These are phyloP conservation scores for Magnolia changhungtana DNA, from an alignment of 164 flowering plant species.

Conservation along the genomic window DNA sequence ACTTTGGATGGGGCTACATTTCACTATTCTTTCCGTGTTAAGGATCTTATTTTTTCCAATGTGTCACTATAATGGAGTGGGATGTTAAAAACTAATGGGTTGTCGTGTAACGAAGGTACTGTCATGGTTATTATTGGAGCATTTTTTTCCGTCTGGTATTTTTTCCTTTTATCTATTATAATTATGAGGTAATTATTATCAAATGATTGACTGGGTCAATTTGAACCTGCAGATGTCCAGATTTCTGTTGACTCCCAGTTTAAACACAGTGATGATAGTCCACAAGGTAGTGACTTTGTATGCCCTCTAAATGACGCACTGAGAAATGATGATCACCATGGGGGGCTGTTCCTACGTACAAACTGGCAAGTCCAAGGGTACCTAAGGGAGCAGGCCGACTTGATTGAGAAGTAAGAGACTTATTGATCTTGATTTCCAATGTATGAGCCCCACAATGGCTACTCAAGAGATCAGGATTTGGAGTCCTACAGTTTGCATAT, in stretches of 20 bases:
- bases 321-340: constrained; percentile 22
- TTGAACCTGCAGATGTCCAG: constrained; percentile 45
- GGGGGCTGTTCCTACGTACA: constrained; percentile 57
- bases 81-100: no score
- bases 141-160: background rate
- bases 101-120: no score
- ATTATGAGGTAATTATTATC: background rate
- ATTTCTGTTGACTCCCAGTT: constrained; percentile 28
- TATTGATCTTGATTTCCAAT: background rate
- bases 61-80: no score
- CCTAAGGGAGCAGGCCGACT: constrained; percentile 74
- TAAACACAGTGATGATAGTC: constrained; percentile 23
- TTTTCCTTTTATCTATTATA: background rate
- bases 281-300: constrained; percentile 26
- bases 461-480: background rate
- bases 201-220: background rate
- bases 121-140: no score
- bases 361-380: constrained; percentile 94
- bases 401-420: constrained; percentile 63
- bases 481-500: background rate
- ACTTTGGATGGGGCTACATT: no score
- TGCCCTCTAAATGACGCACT: constrained; percentile 24
- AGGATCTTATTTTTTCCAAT: no score
- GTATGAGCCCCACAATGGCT: background rate
- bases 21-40: no score